Percentiles rank a stretch among this genome's conserved stretches.
phyloP scores from a whole-genome alignment of 2,329 filamentous ascomycete species.

The Trichoderma gracile region DNA sequence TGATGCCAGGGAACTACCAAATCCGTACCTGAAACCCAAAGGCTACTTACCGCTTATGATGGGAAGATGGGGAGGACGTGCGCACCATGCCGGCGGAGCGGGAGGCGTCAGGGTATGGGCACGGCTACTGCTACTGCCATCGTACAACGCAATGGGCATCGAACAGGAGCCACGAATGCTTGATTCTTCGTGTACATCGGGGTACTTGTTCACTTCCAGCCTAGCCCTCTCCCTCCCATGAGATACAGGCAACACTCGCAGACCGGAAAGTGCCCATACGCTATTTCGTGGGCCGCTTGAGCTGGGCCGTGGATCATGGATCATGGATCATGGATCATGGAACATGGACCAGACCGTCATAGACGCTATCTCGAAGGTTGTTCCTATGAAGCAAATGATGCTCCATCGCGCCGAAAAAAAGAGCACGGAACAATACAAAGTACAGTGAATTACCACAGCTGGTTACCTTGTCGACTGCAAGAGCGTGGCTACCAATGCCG shows the following conservation, averaged over 20 bases:
- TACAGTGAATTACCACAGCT: not conserved
- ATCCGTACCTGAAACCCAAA: conserved; percentile 19
- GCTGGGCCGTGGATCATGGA: not conserved
- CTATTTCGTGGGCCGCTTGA: not conserved
- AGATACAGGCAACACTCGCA: not conserved
- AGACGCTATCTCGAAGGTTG: conserved; percentile 18
- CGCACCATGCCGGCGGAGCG: conserved; percentile 21
- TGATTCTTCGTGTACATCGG: not conserved
- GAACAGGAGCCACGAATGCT: not conserved
- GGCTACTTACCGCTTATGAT: conserved; percentile 17
- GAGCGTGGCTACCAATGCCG: conserved; percentile 15
- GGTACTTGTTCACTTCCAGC: not conserved
- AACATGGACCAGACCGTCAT: not conserved
- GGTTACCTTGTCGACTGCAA: conserved; percentile 9
- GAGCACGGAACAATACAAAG: not conserved
- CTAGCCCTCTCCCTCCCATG: not conserved
- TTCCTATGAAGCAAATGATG: conserved; percentile 5
- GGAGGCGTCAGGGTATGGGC: conserved; percentile 5
- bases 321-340: conserved; percentile 13
- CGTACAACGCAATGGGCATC: not conserved
- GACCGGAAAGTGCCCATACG: not conserved
- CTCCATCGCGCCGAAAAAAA: not conserved
- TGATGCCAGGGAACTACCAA: conserved; percentile 1
- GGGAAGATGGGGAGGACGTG: conserved; percentile 20
- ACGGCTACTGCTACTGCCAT: not conserved